Base-by-base conservation (phyloP, 2,329 filamentous ascomycete genomes). In the Aureobasidium sp. region DNA sequence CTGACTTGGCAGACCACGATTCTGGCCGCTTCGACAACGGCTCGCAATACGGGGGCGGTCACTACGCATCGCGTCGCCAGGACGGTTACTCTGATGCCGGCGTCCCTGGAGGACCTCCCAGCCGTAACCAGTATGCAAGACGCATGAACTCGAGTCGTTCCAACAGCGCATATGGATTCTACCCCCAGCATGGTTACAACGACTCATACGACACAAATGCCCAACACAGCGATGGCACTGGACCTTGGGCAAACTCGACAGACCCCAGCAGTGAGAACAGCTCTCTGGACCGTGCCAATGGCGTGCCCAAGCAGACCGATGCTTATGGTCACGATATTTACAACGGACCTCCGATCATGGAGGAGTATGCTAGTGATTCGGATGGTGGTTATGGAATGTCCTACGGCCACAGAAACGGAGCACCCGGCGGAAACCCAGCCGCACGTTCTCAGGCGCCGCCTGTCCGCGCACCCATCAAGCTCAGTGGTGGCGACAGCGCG, bases 181-280 rank as follows among this genome's bases (percentile, higher is more conserved):
- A 66, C 25, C 76, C 76, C 21, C 76, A 76, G 25, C 78, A 82
- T 64, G 77, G 74, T 21, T 88, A 92, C 72, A 87, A 93, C 67
- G 91, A 96, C 73, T 96, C 91, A 1, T 88, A 95, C 48, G 88
- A 88, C 41, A 91, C 89, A 15, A 88, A 87, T 63, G 85, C 86
- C 11, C 89, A 86, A 69, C 89, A 86, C 54, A 88, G 84, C 67
- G 85, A 87, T 65, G 85, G 78, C 59, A 79, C 79, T 59, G 91
- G 96, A 62, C 86, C 86, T 11, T 86, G 84, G 70, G 87, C 86
- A 61, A 92, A 94, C 73, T 87, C 87, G 66, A 96, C 91, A 63
- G 91, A 96, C 71, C 92, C 90, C 77, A 94, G 89, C 76, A 96
- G 91, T 71, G 89, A 96, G 71, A 96, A 96, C 76, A 95, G 90